phyloP scores from a whole-genome alignment of 495 filamentous ascomycete genomes.

The Copromyces sp. region DNA sequence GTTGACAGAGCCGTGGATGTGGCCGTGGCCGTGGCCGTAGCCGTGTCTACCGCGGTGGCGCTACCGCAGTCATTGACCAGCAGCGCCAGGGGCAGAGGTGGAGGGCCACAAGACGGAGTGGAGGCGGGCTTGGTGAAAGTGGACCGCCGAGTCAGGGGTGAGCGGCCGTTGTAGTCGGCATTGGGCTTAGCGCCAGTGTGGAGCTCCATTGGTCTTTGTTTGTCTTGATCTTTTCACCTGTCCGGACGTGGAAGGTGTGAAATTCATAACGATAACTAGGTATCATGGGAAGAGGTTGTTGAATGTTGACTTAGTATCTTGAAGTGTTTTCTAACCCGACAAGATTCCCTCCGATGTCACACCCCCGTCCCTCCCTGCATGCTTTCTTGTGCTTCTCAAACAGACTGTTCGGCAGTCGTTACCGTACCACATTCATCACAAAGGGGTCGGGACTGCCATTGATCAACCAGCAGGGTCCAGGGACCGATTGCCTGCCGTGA shows the following conservation, averaged over 20 bases:
- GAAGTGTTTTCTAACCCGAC: background rate
- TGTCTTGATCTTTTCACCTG: background rate
- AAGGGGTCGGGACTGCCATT: background rate
- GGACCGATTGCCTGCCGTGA: background rate
- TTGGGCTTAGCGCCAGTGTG: background rate
- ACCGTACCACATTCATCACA: background rate
- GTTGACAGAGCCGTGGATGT: conserved; percentile 9
- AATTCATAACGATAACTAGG: background rate
- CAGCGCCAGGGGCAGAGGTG: background rate
- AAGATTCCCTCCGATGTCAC: background rate
- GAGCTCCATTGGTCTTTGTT: background rate
- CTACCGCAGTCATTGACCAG: background rate
- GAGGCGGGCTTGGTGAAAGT: background rate
- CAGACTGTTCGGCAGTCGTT: background rate
- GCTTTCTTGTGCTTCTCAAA: background rate
- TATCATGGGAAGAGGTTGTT: background rate
- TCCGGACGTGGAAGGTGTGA: background rate
- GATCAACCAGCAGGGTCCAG: background rate
- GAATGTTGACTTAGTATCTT: background rate
- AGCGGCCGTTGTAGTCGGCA: background rate
- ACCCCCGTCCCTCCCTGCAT: background rate
- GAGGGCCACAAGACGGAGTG: background rate
- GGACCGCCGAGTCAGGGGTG: background rate
- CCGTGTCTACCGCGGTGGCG: background rate
- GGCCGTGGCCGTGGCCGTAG: conserved; percentile 13